Conservation (phyloP, 1,284 basidiomycete genomes). For the Pseudozyma flocculosa region DNA sequence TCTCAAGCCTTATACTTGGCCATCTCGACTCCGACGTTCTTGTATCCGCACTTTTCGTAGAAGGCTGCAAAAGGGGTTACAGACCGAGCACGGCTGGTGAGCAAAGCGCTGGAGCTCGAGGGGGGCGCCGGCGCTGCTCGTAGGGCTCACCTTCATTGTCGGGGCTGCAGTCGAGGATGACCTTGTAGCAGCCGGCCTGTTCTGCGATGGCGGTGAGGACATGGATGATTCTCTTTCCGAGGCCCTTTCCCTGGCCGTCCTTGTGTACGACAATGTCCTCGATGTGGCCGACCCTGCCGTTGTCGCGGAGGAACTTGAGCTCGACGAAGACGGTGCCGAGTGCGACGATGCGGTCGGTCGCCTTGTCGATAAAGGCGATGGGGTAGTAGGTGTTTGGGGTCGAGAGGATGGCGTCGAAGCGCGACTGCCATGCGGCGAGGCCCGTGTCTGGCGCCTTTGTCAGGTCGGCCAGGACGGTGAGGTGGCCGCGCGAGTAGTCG, state of each 20-base stretch:
- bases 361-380: conserved; percentile 76
- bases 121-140: too few relatives aligned
- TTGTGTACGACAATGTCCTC: conserved; percentile 95
- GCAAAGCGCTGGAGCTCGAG: too few relatives aligned
- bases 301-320: conserved; percentile 83
- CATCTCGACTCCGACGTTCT: conserved; percentile 55
- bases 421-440: conserved; percentile 62
- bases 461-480: conserved; percentile 77
- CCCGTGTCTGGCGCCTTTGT: conserved; percentile 77
- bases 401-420: conserved; percentile 27
- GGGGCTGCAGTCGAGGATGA: conserved; percentile 90
- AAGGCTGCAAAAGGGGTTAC: conserved; percentile 72
- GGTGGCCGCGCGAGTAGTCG: conserved; percentile 81
- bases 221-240: conserved; percentile 83
- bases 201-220: conserved; percentile 75
- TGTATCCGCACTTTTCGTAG: conserved; percentile 86
- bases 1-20: conserved; percentile 32
- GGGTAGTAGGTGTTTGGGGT: conserved; percentile 68
- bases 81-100: too few relatives aligned
- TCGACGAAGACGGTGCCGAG: conserved; percentile 84
- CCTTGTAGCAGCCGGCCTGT: conserved; percentile 82
- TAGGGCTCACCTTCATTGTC: conserved; percentile 78
- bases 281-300: conserved; percentile 85
- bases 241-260: conserved; percentile 80
- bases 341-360: conserved; percentile 76